phyloP scores from a whole-genome alignment of 1,284 basidiomycete species.

The Ceratobasidium papillatum region DNA sequence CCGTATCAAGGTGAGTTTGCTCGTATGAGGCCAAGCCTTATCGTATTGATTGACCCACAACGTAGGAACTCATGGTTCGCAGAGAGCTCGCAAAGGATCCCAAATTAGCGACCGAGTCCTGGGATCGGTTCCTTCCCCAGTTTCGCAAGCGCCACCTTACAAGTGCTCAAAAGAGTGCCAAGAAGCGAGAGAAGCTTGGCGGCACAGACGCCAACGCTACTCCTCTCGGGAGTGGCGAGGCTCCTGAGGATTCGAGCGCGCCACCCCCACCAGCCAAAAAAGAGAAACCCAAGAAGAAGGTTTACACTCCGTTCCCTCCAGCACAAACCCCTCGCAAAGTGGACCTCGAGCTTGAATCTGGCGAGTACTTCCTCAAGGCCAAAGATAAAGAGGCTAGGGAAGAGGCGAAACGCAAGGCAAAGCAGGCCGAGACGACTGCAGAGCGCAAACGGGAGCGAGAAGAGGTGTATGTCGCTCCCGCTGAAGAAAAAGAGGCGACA shows the following conservation, averaged over 20 bases:
- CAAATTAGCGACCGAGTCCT: slow-evolving; percentile 91
- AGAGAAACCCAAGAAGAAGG: slow-evolving; percentile 80
- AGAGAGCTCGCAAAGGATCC: slow-evolving; percentile 98
- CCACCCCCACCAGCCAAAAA: slow-evolving; percentile 56
- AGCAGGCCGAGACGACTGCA: slow-evolving; percentile 78
- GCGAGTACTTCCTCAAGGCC: slow-evolving; percentile 97
- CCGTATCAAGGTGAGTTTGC: slow-evolving; percentile 83
- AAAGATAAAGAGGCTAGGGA: slow-evolving; percentile 78
- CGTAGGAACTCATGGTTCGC: slow-evolving; percentile 96
- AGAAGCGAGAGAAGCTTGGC: slow-evolving; percentile 72
- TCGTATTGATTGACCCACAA: slow-evolving; percentile 7
- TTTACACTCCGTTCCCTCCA: slow-evolving; percentile 99
- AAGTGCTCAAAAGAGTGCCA: slow-evolving; percentile 89
- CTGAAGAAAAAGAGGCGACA: slow-evolving; percentile 72
- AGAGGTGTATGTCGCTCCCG: slow-evolving; percentile 84
- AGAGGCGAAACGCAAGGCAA: slow-evolving; percentile 70
- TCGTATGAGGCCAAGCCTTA: slow-evolving; percentile 34
- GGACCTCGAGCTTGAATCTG: slow-evolving; percentile 93
- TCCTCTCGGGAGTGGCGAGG: slow-evolving; percentile 57
- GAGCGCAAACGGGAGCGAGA: slow-evolving; percentile 79
- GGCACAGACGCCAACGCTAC: slow-evolving; percentile 45
- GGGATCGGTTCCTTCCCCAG: slow-evolving; percentile 97
- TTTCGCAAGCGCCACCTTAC: slow-evolving; percentile 94
- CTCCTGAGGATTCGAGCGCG: slow-evolving; percentile 51
- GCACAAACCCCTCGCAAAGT: slow-evolving; percentile 93